Conservation (phyloP, 2,329 filamentous ascomycete species). For the Aspergillus uvarum region DNA sequence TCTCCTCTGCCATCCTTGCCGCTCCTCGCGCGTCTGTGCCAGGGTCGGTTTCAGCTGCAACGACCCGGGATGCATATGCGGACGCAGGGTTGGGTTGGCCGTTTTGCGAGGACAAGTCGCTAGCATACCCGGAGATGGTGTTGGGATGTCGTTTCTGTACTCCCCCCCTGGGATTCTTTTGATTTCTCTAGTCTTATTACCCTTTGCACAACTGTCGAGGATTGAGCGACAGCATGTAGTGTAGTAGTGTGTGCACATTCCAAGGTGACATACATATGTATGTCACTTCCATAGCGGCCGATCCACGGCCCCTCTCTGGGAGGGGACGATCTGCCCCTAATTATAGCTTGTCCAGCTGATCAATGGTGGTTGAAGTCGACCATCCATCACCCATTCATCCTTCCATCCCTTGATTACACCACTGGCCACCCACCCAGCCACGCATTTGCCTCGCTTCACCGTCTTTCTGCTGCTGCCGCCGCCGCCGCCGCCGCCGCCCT, state of each 20-base stretch:
- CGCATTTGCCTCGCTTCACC: neutral
- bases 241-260: neutral
- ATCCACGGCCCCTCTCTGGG: neutral
- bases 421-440: neutral
- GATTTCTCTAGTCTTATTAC: too few relatives aligned
- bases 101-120: neutral
- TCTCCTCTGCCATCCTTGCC: neutral
- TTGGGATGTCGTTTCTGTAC: neutral
- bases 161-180: neutral
- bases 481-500: neutral
- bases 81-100: conserved; percentile 8
- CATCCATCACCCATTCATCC: neutral
- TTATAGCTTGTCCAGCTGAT: neutral
- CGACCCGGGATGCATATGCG: conserved; percentile 27
- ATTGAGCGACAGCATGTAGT: neutral
- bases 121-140: neutral
- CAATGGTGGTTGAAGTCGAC: neutral
- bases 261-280: neutral
- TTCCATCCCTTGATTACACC: neutral
- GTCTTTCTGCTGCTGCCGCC: neutral
- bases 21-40: conserved; percentile 1
- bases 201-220: neutral
- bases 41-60: conserved; percentile 24
- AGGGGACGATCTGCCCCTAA: neutral
- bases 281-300: neutral